Evolutionary conservation across 176 grass and related monocot genomes (phyloP).

Genomic region (Rhynchospora tenuis): DNA sequence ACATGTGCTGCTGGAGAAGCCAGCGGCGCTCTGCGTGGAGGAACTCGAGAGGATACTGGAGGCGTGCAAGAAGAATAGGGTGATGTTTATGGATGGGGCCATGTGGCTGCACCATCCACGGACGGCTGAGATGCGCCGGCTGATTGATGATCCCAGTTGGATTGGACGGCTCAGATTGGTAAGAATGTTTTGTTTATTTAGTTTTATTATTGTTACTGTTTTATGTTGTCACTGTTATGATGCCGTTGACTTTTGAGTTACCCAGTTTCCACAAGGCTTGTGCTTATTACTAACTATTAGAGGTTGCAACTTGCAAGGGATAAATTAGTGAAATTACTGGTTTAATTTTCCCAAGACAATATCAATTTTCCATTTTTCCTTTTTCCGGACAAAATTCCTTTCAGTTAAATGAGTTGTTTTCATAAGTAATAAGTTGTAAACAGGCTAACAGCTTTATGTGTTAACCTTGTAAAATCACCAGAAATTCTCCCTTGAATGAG

Average conservation of each 20-base stretch:
- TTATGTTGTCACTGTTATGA: neutral
- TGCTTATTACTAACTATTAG: neutral
- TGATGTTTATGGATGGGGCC: constrained; percentile 85
- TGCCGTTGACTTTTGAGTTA: neutral
- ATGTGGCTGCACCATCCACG: constrained; percentile 94
- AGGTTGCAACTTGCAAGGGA: neutral
- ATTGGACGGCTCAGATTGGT: constrained; percentile 58
- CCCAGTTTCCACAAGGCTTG: neutral
- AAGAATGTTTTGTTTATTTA: neutral
- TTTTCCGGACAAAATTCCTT: neutral
- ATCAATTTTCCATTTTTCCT: neutral
- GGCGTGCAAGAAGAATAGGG: constrained; percentile 37
- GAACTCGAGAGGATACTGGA: constrained; percentile 61
- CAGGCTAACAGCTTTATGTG: neutral
- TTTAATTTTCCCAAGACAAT: neutral
- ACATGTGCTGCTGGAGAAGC: constrained; percentile 90
- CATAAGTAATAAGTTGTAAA: neutral
- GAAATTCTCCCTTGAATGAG: too few relatives aligned
- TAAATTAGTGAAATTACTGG: neutral
- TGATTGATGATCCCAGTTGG: constrained; percentile 44
- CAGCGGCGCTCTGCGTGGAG: constrained; percentile 53
- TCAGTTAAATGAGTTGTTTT: neutral
- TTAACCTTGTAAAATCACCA: too few relatives aligned
- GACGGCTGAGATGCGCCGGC: constrained; percentile 64
- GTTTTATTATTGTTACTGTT: neutral